Conservation (phyloP, 306 rosid species). For the Canavalia gladiata region DNA sequence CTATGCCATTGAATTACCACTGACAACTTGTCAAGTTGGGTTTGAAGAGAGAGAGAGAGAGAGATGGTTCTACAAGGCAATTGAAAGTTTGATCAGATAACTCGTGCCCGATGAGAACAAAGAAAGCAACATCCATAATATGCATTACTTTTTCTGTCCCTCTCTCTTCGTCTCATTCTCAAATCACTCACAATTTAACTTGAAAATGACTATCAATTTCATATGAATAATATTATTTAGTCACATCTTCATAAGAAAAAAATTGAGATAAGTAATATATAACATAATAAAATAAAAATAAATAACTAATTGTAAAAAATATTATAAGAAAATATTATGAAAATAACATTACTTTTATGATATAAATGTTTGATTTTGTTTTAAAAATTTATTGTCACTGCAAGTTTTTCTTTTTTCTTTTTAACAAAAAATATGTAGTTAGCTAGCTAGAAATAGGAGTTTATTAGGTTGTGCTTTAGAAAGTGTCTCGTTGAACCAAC, state of each 20-base stretch:
- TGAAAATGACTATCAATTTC: conserved; percentile 9
- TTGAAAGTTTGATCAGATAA: conserved; percentile 33
- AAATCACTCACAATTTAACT: conserved; percentile 11
- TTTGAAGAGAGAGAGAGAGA: conserved; percentile 29
- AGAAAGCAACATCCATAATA: conserved; percentile 23
- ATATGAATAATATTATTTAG: too few species aligned
- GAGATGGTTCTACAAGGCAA: conserved; percentile 2
- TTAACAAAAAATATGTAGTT: too few species aligned
- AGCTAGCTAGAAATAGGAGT: too few species aligned
- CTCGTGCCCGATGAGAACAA: conserved; percentile 35
- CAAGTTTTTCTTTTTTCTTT: background rate
- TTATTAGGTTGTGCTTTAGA: background rate
- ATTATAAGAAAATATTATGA: too few species aligned
- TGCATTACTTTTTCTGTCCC: conserved; percentile 28
- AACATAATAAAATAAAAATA: too few species aligned
- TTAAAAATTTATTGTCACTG: background rate
- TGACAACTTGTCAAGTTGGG: conserved; percentile 39
- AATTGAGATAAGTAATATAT: too few species aligned
- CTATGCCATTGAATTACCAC: conserved; percentile 45
- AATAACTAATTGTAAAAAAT: too few species aligned
- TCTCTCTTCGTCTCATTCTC: background rate
- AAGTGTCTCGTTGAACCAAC: too few species aligned
- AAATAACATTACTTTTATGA: too few species aligned
- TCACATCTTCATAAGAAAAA: too few species aligned
- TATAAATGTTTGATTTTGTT: too few species aligned